A percentile compares a stretch with the other conserved stretches of the same genome.
phyloP scores from a whole-genome alignment of 2,329 filamentous ascomycete genomes.

The Acephala macrosclerotiorum region DNA sequence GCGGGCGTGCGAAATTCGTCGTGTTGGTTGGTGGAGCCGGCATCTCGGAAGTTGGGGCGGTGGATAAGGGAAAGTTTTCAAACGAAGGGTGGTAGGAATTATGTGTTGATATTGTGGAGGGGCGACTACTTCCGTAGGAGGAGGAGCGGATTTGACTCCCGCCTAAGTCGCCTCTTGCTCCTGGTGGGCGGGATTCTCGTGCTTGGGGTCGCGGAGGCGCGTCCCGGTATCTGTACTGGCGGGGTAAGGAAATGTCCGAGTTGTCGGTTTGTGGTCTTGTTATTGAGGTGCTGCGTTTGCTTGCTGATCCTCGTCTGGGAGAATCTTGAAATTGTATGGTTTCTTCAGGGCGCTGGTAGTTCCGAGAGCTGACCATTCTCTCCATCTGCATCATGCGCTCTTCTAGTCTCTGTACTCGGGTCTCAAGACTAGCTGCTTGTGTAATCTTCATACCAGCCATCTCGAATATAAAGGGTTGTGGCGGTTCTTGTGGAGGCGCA shows the following conservation, averaged over 20 bases:
- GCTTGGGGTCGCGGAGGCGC: constrained; percentile 23
- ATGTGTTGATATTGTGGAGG: constrained; percentile 38
- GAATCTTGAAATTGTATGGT: constrained; percentile 38
- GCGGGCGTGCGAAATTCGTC: constrained; percentile 34
- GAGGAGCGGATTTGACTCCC: constrained; percentile 32
- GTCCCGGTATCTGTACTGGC: constrained; percentile 28
- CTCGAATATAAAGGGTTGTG: constrained; percentile 63
- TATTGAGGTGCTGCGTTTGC: constrained; percentile 30
- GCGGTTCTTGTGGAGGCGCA: constrained; percentile 45
- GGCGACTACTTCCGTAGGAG: constrained; percentile 37
- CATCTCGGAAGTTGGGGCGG: constrained; percentile 19
- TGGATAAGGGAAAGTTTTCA: constrained; percentile 28
- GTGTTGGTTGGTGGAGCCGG: constrained; percentile 11
- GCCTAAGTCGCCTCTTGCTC: not conserved
- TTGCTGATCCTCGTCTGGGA: constrained; percentile 25
- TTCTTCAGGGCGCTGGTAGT: constrained; percentile 22
- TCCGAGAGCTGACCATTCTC: constrained; percentile 35
- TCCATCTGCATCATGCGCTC: constrained; percentile 60
- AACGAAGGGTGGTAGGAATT: constrained; percentile 36
- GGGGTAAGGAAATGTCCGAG: constrained; percentile 40
- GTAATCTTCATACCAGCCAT: constrained; percentile 65
- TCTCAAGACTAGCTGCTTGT: constrained; percentile 60
- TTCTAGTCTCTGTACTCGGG: constrained; percentile 60
- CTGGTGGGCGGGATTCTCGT: constrained; percentile 15
- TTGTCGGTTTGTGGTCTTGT: constrained; percentile 34